Evolutionary conservation across 2,329 filamentous ascomycete genomes (phyloP).

Genomic region (Talaromyces amestolkiae): DNA sequence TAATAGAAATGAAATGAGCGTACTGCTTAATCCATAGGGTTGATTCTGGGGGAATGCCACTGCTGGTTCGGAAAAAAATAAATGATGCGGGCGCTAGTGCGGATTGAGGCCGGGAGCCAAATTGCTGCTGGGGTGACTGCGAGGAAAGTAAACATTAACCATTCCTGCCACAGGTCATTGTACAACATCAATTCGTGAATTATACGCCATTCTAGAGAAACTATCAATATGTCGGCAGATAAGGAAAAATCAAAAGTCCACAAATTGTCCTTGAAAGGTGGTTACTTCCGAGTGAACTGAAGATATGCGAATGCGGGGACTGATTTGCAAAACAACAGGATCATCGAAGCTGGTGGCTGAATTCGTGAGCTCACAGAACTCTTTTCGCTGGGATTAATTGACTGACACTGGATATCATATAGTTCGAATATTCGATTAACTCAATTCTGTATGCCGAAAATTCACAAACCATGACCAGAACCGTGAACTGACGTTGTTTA

Average conservation of each 20-base stretch:
- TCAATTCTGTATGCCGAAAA: constrained; percentile 71
- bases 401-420: background rate
- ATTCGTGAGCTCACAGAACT: constrained; percentile 63
- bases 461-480: background rate
- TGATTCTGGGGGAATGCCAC: background rate
- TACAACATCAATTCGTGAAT: background rate
- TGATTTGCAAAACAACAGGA: constrained; percentile 44
- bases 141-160: constrained; percentile 12
- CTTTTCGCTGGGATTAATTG: constrained; percentile 38
- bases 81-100: constrained; percentile 3
- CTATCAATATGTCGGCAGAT: constrained; percentile 43
- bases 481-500: constrained; percentile 19
- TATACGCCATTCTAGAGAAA: background rate
- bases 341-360: constrained; percentile 87
- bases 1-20: background rate
- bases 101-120: constrained; percentile 1
- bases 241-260: constrained; percentile 83
- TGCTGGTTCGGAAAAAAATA: background rate
- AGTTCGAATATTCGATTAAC: constrained; percentile 96
- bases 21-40: background rate
- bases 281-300: background rate
- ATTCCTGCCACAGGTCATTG: constrained; percentile 16
- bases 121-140: constrained; percentile 6
- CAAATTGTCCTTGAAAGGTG: constrained; percentile 69
- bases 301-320: constrained; percentile 21